These are phyloP conservation scores for Hyphodiscus sp. DNA, from an alignment of 2,329 filamentous ascomycete species.

Conservation along the genomic window DNA sequence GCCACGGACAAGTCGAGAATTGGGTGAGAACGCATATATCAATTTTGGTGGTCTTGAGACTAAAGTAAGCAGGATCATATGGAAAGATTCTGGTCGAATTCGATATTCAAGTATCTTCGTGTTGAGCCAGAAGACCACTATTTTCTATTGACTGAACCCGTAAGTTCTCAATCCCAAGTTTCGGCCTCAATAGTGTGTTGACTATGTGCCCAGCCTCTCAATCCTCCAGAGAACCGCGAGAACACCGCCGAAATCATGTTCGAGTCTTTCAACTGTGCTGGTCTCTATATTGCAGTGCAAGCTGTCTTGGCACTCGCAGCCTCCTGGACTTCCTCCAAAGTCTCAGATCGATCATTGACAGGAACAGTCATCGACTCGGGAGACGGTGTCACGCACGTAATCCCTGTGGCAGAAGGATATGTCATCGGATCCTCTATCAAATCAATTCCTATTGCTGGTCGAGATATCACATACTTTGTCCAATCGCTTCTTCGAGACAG, in stretches of 20 bases:
- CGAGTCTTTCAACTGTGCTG: conserved; percentile 98
- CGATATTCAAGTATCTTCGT: conserved; percentile 98
- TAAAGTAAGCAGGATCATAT: conserved; percentile 71
- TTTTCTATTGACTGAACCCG: conserved; percentile 95
- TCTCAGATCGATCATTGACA: conserved; percentile 89
- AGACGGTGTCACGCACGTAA: conserved; percentile 98
- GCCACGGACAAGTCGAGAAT: conserved; percentile 97
- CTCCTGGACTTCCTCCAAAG: conserved; percentile 98
- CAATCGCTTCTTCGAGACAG: conserved; percentile 93
- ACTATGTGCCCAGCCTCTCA: conserved; percentile 64
- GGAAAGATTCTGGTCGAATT: conserved; percentile 99
- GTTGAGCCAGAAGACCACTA: conserved; percentile 98
- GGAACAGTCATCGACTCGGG: conserved; percentile 98
- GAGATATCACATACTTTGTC: conserved; percentile 98
- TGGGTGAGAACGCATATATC: conserved; percentile 58
- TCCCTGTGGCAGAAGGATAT: conserved; percentile 96
- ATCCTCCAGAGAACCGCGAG: conserved; percentile 97
- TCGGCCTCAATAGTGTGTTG: background rate
- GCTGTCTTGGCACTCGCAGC: conserved; percentile 93
- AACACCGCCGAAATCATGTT: conserved; percentile 99
- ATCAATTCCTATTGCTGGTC: conserved; percentile 94
- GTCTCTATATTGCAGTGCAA: conserved; percentile 97
- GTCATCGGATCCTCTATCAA: conserved; percentile 99
- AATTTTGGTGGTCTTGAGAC: conserved; percentile 7
- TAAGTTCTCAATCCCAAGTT: conserved; percentile 40